phyloP scores from a whole-genome alignment of 2,329 filamentous ascomycete genomes.

The Stagonosporopsis rhizophila region DNA sequence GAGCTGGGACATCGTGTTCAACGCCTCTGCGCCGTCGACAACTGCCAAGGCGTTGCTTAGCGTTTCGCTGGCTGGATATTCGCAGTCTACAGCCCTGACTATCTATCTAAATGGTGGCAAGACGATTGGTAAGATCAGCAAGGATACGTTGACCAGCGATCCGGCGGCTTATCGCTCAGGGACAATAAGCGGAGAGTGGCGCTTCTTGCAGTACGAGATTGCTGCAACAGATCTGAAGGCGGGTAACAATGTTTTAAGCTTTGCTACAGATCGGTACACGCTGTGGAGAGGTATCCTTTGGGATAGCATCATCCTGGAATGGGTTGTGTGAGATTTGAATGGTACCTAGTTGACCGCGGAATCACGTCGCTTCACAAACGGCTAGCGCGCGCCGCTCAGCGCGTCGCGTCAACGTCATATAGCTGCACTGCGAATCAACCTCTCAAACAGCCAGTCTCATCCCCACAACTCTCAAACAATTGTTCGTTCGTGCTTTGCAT shows the following conservation, averaged over 20 bases:
- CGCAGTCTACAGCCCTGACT: constrained; percentile 43
- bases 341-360: not conserved
- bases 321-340: constrained; percentile 11
- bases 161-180: constrained; percentile 53
- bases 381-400: not conserved
- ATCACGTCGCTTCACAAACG: not conserved
- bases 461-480: not conserved
- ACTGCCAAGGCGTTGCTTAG: constrained; percentile 40
- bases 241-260: constrained; percentile 42
- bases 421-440: too few species aligned
- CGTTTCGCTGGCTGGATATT: constrained; percentile 52
- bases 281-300: constrained; percentile 48
- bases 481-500: not conserved
- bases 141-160: constrained; percentile 22
- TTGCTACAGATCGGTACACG: constrained; percentile 39
- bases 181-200: constrained; percentile 54
- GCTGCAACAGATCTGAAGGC: constrained; percentile 27
- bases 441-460: not conserved
- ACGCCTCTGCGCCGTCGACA: constrained; percentile 38
- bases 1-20: constrained; percentile 29
- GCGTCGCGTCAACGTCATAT: not conserved
- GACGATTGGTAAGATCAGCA: constrained; percentile 46
- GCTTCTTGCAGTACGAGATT: constrained; percentile 50
- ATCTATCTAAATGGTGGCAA: constrained; percentile 47
- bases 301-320: constrained; percentile 47